phyloP scores from a whole-genome alignment of 495 filamentous ascomycete species.

The Neurospora sp. region DNA sequence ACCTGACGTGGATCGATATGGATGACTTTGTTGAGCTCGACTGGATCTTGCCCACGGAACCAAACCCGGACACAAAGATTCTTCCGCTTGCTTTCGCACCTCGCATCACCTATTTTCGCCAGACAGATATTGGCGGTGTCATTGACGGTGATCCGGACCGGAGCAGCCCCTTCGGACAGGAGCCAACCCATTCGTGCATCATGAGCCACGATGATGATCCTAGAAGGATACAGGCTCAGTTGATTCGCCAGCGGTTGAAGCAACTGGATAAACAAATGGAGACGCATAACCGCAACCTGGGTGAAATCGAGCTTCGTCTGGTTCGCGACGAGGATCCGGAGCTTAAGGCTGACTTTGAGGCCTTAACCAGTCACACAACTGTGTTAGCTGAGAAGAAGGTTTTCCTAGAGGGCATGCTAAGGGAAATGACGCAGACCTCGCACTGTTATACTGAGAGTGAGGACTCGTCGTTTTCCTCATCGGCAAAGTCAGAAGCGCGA shows the following conservation, averaged over 20 bases:
- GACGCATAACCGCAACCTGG: conserved; percentile 55
- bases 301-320: conserved; percentile 54
- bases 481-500: conserved; percentile 5
- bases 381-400: conserved; percentile 62
- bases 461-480: neutral
- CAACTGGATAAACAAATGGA: conserved; percentile 68
- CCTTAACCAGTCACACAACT: conserved; percentile 57
- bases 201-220: conserved; percentile 94
- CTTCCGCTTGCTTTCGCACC: conserved; percentile 86
- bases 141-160: conserved; percentile 59
- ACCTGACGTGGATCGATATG: conserved; percentile 96
- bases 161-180: conserved; percentile 79
- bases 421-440: conserved; percentile 40
- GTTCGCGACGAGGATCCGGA: conserved; percentile 45
- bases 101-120: conserved; percentile 90
- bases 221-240: conserved; percentile 73
- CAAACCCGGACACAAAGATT: conserved; percentile 87
- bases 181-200: conserved; percentile 85
- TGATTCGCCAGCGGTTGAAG: conserved; percentile 70
- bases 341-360: conserved; percentile 51
- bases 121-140: conserved; percentile 78
- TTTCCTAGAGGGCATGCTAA: conserved; percentile 67
- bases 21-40: conserved; percentile 98
- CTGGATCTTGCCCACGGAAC: conserved; percentile 85
- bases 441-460: conserved; percentile 8